Percentiles rank a stretch among this genome's conserved stretches.
Evolutionary conservation across 768 basidiomycete genomes (phyloP).

Genomic region (Phlegmacium glaucopus): DNA sequence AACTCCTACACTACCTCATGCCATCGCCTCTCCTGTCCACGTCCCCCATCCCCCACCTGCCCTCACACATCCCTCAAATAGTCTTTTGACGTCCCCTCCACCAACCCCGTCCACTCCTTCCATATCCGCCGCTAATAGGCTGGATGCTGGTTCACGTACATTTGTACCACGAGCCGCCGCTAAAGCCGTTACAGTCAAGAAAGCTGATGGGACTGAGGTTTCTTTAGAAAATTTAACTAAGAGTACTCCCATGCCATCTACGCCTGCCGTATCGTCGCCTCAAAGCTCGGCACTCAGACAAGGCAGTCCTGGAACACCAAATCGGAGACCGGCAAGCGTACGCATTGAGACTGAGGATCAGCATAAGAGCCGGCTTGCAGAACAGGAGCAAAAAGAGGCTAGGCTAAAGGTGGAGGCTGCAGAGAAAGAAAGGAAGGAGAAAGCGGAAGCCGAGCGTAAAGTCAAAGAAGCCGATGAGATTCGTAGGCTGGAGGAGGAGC

Average conservation of each 20-base stretch:
- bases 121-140: slow-evolving; percentile 36
- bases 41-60: slow-evolving; percentile 46
- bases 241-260: slow-evolving; percentile 29
- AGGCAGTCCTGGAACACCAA: slow-evolving; percentile 37
- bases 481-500: slow-evolving; percentile 29
- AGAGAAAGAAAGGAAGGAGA: slow-evolving; percentile 37
- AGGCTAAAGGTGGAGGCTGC: slow-evolving; percentile 41
- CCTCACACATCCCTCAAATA: slow-evolving; percentile 43
- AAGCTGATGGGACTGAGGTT: slow-evolving; percentile 61
- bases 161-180: slow-evolving; percentile 54
- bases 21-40: slow-evolving; percentile 43
- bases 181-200: slow-evolving; percentile 53
- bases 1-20: slow-evolving; percentile 66
- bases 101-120: slow-evolving; percentile 60
- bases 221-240: slow-evolving; percentile 54
- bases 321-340: slow-evolving; percentile 37
- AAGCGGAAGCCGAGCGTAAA: slow-evolving; percentile 28
- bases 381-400: slow-evolving; percentile 42
- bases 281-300: slow-evolving; percentile 30
- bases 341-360: slow-evolving; percentile 63
- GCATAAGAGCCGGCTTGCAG: slow-evolving; percentile 40
- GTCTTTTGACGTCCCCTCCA: slow-evolving; percentile 60
- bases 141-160: slow-evolving; percentile 61
- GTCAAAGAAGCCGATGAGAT: slow-evolving; percentile 49
- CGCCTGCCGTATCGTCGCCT: slow-evolving; percentile 34